Percentiles rank a stretch among this genome's conserved stretches.
Conservation (phyloP, 768 basidiomycete species). For the Hirschioporus abietinus region DNA sequence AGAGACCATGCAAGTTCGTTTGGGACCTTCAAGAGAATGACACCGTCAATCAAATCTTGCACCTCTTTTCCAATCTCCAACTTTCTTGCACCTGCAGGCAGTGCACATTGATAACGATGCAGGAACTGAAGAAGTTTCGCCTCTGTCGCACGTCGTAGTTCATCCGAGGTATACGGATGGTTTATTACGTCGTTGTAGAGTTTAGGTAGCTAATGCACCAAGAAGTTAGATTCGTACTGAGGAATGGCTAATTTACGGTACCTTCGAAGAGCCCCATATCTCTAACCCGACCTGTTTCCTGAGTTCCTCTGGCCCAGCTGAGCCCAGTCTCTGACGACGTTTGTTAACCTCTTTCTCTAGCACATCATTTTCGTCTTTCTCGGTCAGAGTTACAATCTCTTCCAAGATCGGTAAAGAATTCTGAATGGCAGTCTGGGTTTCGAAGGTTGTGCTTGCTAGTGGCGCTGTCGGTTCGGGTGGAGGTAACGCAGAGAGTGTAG, state of each 20-base stretch:
- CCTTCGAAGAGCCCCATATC: conserved; percentile 56
- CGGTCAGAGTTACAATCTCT: conserved; percentile 61
- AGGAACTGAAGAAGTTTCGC: conserved; percentile 66
- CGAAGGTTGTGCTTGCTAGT: conserved; percentile 48
- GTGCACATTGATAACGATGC: conserved; percentile 51
- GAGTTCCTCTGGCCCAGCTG: conserved; percentile 51
- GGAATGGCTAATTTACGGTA: conserved; percentile 21
- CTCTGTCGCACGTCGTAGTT: conserved; percentile 73
- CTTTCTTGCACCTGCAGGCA: conserved; percentile 47
- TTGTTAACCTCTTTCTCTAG: conserved; percentile 69
- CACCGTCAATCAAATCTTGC: conserved; percentile 67
- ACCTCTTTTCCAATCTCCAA: conserved; percentile 50
- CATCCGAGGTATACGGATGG: conserved; percentile 75
- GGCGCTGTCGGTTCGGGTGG: conserved; percentile 75
- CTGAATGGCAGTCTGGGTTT: conserved; percentile 57
- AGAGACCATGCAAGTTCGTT: conserved; percentile 82
- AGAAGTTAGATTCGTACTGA: background rate
- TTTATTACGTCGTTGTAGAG: conserved; percentile 78
- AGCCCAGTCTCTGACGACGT: conserved; percentile 72
- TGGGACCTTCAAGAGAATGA: conserved; percentile 66
- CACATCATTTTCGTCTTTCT: conserved; percentile 53
- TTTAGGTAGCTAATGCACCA: conserved; percentile 47
- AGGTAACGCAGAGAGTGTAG: conserved; percentile 60
- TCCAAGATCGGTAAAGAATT: conserved; percentile 67
- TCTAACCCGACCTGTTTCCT: conserved; percentile 63